Evolutionary conservation across 2,329 filamentous ascomycete genomes (phyloP).

Genomic region (Apiospora sp.): DNA sequence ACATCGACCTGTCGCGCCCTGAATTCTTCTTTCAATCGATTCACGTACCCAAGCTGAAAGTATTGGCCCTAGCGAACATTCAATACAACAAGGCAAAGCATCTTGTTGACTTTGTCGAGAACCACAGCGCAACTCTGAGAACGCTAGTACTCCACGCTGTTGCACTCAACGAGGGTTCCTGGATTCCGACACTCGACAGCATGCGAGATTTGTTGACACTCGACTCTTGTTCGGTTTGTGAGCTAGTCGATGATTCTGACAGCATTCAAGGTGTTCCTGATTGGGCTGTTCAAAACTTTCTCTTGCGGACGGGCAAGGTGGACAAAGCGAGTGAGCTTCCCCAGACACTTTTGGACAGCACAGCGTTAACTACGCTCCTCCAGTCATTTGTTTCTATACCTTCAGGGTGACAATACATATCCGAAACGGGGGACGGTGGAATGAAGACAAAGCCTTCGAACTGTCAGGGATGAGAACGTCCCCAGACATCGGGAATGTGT

Average conservation of each 20-base stretch:
- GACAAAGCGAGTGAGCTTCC: conserved; percentile 12
- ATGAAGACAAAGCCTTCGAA: neutral
- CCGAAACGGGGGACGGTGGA: neutral
- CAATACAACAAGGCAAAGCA: neutral
- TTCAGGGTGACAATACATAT: conserved; percentile 10
- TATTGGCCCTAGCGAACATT: conserved; percentile 5
- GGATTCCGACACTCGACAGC: neutral
- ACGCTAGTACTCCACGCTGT: conserved; percentile 1
- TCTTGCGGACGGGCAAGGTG: conserved; percentile 10
- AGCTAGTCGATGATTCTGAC: conserved; percentile 3
- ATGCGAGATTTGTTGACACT: neutral
- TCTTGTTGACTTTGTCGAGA: conserved; percentile 1
- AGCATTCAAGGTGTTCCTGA: conserved; percentile 11
- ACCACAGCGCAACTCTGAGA: conserved; percentile 11
- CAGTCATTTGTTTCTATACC: neutral
- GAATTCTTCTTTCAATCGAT: conserved; percentile 4
- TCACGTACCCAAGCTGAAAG: conserved; percentile 1
- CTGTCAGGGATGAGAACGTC: conserved; percentile 2
- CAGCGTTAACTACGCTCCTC: conserved; percentile 1
- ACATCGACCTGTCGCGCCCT: neutral
- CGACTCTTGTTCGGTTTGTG: conserved; percentile 4
- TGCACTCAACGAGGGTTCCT: neutral
- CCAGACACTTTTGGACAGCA: neutral
- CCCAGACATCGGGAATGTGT: conserved; percentile 4
- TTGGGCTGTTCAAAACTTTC: conserved; percentile 6